Evolutionary conservation across 257 asterid genomes (phyloP).

Genomic region (Solanum appendiculatum): DNA sequence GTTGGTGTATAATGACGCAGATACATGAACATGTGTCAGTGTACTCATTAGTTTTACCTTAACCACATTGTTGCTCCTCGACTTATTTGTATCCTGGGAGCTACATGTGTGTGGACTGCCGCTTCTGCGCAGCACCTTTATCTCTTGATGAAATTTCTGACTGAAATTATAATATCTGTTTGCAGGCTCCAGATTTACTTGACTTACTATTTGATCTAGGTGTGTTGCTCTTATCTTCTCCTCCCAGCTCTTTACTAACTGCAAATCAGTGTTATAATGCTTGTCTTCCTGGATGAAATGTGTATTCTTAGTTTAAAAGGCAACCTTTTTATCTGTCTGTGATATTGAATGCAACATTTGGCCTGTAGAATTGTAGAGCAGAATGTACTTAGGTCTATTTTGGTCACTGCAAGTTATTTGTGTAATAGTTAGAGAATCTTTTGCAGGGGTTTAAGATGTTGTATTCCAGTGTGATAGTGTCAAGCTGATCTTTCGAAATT

Average conservation of each 20-base stretch:
- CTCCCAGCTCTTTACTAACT: background rate
- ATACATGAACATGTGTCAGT: background rate
- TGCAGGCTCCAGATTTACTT: conserved; percentile 93
- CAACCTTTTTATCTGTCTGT: background rate
- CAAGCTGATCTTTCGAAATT: background rate
- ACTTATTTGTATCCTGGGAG: background rate
- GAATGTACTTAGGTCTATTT: background rate
- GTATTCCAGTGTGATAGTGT: background rate
- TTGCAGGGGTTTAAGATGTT: background rate
- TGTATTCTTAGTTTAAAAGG: background rate
- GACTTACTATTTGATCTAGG: conserved; percentile 68
- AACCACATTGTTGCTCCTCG: background rate
- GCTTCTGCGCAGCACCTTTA: background rate
- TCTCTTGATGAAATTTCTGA: background rate
- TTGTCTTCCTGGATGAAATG: background rate
- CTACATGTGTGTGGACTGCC: background rate
- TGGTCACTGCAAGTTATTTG: background rate
- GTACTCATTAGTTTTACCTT: background rate
- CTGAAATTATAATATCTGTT: conserved; percentile 13
- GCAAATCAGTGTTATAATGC: background rate
- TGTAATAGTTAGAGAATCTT: background rate
- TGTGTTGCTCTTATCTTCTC: conserved; percentile 2
- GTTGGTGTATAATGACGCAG: background rate
- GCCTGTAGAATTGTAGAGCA: background rate
- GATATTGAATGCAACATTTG: background rate